These are phyloP conservation scores for Beauveria rudraprayagi DNA, from an alignment of 2,329 filamentous ascomycete species.

Conservation along the genomic window DNA sequence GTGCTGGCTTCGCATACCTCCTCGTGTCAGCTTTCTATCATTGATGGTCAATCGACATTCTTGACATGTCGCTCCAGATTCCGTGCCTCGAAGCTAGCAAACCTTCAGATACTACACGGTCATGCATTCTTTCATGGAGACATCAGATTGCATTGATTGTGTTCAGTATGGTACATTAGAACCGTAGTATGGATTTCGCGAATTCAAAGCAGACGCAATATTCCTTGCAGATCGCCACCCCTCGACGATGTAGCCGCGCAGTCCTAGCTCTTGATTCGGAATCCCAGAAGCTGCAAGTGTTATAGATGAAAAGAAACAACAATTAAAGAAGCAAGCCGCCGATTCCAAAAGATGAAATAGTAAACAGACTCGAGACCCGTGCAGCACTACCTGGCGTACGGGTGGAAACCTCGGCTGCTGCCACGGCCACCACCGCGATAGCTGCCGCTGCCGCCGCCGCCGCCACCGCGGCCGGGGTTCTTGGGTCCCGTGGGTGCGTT, in stretches of 20 bases:
- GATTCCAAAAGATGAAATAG: not conserved
- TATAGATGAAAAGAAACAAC: not conserved
- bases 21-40: not conserved
- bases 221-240: not conserved
- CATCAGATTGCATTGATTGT: not conserved
- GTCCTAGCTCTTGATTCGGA: not conserved
- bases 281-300: not conserved
- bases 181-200: not conserved
- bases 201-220: not conserved
- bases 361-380: not conserved
- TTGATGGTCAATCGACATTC: not conserved
- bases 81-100: not conserved
- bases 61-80: too few species aligned
- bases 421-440: slow-evolving; percentile 85
- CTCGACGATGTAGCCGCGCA: not conserved
- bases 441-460: slow-evolving; percentile 67
- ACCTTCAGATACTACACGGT: not conserved
- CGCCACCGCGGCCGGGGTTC: slow-evolving; percentile 76
- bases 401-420: slow-evolving; percentile 68
- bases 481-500: slow-evolving; percentile 86
- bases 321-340: not conserved
- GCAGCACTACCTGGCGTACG: slow-evolving; percentile 47
- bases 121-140: not conserved
- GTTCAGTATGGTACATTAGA: not conserved
- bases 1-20: not conserved